Conservation (phyloP, 768 basidiomycete species). For the Rhizopogon sp. region DNA sequence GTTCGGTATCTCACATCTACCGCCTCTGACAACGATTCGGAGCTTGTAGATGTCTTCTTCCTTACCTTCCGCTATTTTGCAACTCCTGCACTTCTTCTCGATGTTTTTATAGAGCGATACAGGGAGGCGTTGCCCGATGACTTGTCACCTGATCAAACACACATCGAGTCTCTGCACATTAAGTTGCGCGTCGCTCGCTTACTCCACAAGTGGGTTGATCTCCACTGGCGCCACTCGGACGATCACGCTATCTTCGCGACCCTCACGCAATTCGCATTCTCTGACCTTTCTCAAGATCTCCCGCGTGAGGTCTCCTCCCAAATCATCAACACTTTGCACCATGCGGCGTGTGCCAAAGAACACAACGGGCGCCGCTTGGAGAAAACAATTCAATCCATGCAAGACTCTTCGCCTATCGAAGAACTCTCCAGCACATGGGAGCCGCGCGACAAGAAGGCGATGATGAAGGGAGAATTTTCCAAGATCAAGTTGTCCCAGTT, state of each 20-base stretch:
- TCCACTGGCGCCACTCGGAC: conserved; percentile 54
- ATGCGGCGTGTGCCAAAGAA: conserved; percentile 16
- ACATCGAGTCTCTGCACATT: conserved; percentile 41
- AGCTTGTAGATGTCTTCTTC: conserved; percentile 55
- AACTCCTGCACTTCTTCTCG: conserved; percentile 40
- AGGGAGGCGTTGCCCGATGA: conserved; percentile 22
- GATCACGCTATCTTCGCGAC: conserved; percentile 37
- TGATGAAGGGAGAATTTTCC: conserved; percentile 22
- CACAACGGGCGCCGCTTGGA: conserved; percentile 22
- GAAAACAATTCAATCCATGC: conserved; percentile 19
- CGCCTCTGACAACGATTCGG: conserved; percentile 31
- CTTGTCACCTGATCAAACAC: conserved; percentile 27
- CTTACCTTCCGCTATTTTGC: conserved; percentile 70
- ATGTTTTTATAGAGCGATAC: conserved; percentile 45
- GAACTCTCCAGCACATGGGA: conserved; percentile 18
- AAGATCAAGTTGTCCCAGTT: conserved; percentile 29
- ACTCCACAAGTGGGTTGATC: conserved; percentile 66
- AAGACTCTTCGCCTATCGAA: conserved; percentile 14
- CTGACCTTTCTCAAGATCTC: conserved; percentile 24
- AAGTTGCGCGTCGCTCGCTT: conserved; percentile 57
- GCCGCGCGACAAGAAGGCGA: conserved; percentile 22
- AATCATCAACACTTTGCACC: conserved; percentile 27
- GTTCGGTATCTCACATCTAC: conserved; percentile 43
- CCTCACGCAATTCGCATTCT: conserved; percentile 27
- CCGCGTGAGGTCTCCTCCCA: conserved; percentile 20